These are phyloP conservation scores for Coniochaeta sp. DNA, from an alignment of 2,329 filamentous ascomycete genomes.

Conservation along the genomic window DNA sequence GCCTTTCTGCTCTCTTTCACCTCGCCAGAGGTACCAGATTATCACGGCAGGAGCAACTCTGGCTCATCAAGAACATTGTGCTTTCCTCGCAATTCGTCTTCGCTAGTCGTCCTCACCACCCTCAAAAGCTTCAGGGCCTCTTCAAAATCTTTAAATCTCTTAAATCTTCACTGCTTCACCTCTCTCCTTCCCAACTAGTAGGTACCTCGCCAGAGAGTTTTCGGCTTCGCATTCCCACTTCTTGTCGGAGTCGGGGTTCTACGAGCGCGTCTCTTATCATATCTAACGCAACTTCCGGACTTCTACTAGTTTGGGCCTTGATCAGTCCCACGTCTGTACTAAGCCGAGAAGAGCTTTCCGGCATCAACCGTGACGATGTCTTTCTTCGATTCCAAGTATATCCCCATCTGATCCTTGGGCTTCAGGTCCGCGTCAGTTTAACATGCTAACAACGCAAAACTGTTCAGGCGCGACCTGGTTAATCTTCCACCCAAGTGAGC, in stretches of 20 bases:
- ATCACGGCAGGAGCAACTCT: neutral
- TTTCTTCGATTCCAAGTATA: neutral
- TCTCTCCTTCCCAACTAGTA: no score
- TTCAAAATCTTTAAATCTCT: neutral
- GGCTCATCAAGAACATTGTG: neutral
- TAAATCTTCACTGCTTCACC: no score
- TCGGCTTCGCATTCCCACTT: neutral
- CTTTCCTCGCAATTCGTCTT: neutral
- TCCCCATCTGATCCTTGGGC: neutral
- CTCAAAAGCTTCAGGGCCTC: neutral
- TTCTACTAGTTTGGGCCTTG: neutral
- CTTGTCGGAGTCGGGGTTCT: neutral
- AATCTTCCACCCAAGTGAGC: neutral
- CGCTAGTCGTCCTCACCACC: no score
- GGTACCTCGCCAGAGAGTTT: no score
- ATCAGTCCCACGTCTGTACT: neutral
- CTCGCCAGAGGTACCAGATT: neutral
- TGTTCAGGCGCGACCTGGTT: neutral
- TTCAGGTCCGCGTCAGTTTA: neutral
- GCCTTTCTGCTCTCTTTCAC: neutral
- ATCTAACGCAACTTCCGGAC: neutral
- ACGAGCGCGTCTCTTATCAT: neutral
- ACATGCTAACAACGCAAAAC: neutral
- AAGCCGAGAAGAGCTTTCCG: neutral
- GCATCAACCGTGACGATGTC: neutral